These are phyloP conservation scores for Penicillium ochrochloron DNA, from an alignment of 495 filamentous ascomycete species.

Conservation along the genomic window DNA sequence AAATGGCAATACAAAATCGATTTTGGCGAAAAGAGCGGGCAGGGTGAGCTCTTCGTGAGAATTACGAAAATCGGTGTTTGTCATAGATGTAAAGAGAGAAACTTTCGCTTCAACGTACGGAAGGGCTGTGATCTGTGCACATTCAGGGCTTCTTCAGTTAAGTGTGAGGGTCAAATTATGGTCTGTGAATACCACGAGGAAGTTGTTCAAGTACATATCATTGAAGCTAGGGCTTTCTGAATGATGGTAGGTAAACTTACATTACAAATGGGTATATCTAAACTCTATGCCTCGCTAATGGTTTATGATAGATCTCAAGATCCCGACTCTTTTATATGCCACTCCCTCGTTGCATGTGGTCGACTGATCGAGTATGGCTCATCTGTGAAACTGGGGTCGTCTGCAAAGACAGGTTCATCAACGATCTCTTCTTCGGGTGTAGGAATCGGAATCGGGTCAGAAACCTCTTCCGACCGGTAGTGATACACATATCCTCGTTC, in stretches of 20 bases:
- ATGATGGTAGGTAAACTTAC: not conserved
- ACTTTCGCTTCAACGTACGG: too few species aligned
- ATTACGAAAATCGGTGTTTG: too few species aligned
- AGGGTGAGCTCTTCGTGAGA: too few species aligned
- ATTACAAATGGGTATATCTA: not conserved
- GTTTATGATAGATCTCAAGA: not conserved
- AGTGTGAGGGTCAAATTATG: not conserved
- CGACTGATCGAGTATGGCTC: not conserved
- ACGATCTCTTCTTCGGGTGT: not conserved
- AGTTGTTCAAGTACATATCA: too few species aligned
- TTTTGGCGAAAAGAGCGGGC: not conserved
- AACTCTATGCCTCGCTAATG: not conserved
- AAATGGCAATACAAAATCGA: not conserved
- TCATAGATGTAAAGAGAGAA: too few species aligned
- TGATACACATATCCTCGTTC: not conserved
- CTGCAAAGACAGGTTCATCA: not conserved
- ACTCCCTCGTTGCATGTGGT: not conserved
- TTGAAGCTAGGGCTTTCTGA: not conserved
- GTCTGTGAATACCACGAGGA: too few species aligned
- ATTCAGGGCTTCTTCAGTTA: not conserved
- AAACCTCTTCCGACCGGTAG: not conserved
- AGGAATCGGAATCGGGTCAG: not conserved
- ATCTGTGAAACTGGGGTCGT: not conserved
- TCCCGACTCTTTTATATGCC: not conserved
- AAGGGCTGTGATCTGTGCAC: not conserved